A percentile compares a stretch with the other conserved stretches of the same genome.
Conservation (phyloP, 192 early-diverging fungal genomes). For the Podila minutissima region DNA sequence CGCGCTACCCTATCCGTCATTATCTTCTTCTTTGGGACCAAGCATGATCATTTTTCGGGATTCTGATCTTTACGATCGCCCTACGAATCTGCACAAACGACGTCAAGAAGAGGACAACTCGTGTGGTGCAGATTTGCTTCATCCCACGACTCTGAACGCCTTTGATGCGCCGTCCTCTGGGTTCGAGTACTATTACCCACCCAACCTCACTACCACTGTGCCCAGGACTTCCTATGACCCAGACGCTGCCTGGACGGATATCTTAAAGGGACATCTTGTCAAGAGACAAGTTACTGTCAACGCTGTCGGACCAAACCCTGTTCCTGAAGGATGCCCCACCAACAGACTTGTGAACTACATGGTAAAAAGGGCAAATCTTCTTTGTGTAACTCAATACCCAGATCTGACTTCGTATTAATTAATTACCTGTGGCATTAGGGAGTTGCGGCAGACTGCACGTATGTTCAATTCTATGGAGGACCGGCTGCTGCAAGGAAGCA, state of each 20-base stretch:
- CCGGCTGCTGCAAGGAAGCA: constrained; percentile 66
- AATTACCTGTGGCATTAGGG: constrained; percentile 60
- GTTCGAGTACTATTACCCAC: constrained; percentile 42
- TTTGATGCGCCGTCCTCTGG: background rate
- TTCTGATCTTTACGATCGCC: constrained; percentile 59
- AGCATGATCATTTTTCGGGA: constrained; percentile 70
- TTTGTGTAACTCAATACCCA: background rate
- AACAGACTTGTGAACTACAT: constrained; percentile 53
- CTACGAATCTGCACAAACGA: constrained; percentile 6
- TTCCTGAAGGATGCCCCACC: constrained; percentile 47
- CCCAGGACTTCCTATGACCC: constrained; percentile 4
- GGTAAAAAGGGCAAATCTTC: constrained; percentile 8
- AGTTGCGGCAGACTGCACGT: constrained; percentile 79
- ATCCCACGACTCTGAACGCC: background rate
- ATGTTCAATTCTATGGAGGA: constrained; percentile 65
- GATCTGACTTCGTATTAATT: background rate
- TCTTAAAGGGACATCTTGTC: constrained; percentile 7
- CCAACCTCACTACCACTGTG: constrained; percentile 34
- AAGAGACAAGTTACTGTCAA: constrained; percentile 25
- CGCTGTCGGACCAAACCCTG: constrained; percentile 39
- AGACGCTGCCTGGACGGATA: constrained; percentile 20
- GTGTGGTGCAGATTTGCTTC: constrained; percentile 12
- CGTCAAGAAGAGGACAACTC: constrained; percentile 8
- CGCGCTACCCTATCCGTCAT: constrained; percentile 48
- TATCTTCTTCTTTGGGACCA: constrained; percentile 12